Evolutionary conservation across 345 rosid genomes (phyloP).

Genomic region (Toxicodendron radicans): DNA sequence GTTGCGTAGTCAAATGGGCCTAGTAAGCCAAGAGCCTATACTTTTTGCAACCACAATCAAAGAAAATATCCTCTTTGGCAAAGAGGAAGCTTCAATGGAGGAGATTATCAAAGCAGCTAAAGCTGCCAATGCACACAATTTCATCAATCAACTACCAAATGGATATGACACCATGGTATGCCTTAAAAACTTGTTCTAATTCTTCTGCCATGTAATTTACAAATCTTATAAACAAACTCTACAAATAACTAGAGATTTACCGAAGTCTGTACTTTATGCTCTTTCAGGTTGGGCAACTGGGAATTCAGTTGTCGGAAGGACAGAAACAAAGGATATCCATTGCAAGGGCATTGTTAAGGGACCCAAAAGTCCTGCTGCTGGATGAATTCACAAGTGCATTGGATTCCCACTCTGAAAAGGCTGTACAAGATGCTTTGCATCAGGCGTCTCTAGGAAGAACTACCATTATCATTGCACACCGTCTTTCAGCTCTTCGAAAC

Average conservation of each 20-base stretch:
- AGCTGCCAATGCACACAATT: conserved; percentile 38
- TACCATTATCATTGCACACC: conserved; percentile 28
- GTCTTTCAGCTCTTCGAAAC: conserved; percentile 23
- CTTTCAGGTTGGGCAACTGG: conserved; percentile 33
- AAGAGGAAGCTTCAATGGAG: conserved; percentile 29
- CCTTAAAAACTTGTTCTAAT: neutral
- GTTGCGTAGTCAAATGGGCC: conserved; percentile 24
- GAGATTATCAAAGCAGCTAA: conserved; percentile 28
- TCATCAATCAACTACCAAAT: conserved; percentile 26
- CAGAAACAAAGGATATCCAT: conserved; percentile 33
- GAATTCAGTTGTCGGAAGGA: conserved; percentile 31
- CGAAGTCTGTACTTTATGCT: neutral
- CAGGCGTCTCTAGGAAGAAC: conserved; percentile 29
- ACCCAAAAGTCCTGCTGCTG: conserved; percentile 27
- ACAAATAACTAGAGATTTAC: neutral
- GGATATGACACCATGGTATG: conserved; percentile 30
- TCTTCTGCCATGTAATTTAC: neutral
- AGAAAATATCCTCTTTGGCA: conserved; percentile 31
- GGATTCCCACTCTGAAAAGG: conserved; percentile 33
- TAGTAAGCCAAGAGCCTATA: conserved; percentile 37
- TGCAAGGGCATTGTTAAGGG: conserved; percentile 29
- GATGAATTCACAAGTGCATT: conserved; percentile 42
- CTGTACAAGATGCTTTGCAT: conserved; percentile 34
- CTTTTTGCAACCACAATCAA: conserved; percentile 31
- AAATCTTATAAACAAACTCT: too few species aligned